Base-by-base conservation (phyloP, 108 stramenopile species). In the Chaetoceros muelleri region DNA sequence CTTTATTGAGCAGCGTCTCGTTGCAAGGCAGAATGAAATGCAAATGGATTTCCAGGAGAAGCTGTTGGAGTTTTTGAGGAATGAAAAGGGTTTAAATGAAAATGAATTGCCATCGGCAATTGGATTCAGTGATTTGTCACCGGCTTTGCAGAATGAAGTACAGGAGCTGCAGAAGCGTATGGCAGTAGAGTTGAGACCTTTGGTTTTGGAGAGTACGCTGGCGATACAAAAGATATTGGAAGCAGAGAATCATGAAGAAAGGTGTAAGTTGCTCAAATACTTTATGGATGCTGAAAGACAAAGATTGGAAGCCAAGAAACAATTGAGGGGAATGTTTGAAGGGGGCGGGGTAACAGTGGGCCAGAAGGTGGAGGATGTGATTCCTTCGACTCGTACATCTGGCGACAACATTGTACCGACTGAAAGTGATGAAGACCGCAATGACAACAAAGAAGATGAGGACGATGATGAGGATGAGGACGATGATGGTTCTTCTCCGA, bases 201-300 rank as follows among this genome's bases (percentile, higher is more conserved):
- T 91, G 31, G 40, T 83, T 44, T 60, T 87, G 44, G 90, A 91
- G 57, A 79, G 77, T 34, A 86, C 85, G 28, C 48, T 84, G 20
- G 80, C 83, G 24, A 85, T 91, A 79, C 90, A 91, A 71, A 84
- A 81, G 68, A 73, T 91, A 22, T 55, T 91, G 51, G 85, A 91
- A 64, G 80, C 81, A 1, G 53, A 62, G 48, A 65, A 75, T 57
- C 90, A 91, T 67, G 51, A 51, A 17, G 81, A 66, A 3, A 51
- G 90, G 45, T 66, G 81, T 28, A 64, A 72, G 44, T 70, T 87
- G 21, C 53, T 91, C 53, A 46, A 56, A 24, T 78, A 71, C 46
- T 85, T 87, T 47, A 79, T 91, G 46, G 72, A 85, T 29, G 72
- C 81, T 1, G 90, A 91, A 62, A 72, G 71, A 45, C 73, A 70